Base-by-base conservation (phyloP, 1,284 basidiomycete species). In the Melampsora larici-populina region DNA sequence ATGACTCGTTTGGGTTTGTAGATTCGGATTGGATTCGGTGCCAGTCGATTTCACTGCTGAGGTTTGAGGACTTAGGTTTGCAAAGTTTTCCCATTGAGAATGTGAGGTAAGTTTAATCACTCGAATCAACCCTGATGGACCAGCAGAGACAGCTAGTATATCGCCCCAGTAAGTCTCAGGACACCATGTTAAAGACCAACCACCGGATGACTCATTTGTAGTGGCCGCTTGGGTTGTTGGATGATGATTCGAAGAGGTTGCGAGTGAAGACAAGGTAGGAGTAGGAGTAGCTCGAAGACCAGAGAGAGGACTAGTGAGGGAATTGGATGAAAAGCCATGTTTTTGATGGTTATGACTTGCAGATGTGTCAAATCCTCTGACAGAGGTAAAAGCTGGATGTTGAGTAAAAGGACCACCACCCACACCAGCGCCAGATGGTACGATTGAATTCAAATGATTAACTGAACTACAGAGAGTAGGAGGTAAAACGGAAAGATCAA, bases 161-260 rank as follows among this genome's bases (percentile, higher is more conserved):
- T 94, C 91, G 0, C 94, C 94, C 93, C 93, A 95, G 84, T 93
- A 95, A 79, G 88, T 87, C 81, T 97, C 94, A 82, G 92, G 92
- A 84, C 94, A 97, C 93, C 94, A 97, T 26, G 90, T 91, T 63
- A 97, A 84, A 79, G 90, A 90, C 93, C 94, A 97, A 0, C 92
- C 94, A 11, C 93, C 93, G 79, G 92, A 90, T 0, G 92, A 92
- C 83, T 85, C 83, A 63, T 40, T 24, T 51, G 64, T 55, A 21
- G 55, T 36, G 21, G 21, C 43, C 43, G 43, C 26, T 31, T 55
- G 62, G 15, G 33, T 46, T 9, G 40, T 6, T 69, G 65, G 36
- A 17, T 21, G 51, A 76, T 43, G 74, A 60, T 46, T 58, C 31
- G 74, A 63, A 49, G 8, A 49, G 79, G 62, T 65, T 43, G 51